Evolutionary conservation across 2,329 filamentous ascomycete species (phyloP).

Genomic region (Dryadomyces quercivorus): DNA sequence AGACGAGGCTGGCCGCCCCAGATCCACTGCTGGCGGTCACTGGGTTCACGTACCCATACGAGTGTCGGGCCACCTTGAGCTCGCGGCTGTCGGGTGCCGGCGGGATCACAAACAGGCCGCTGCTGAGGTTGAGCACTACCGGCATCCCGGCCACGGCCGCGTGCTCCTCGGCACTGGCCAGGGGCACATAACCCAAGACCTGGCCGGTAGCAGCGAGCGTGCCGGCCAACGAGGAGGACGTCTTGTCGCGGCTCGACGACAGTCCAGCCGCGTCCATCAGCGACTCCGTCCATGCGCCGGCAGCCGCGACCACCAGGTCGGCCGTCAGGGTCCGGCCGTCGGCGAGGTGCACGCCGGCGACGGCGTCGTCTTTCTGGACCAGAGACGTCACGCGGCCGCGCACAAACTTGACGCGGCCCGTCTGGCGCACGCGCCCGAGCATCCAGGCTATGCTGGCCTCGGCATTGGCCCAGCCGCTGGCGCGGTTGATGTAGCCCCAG

Average conservation of each 20-base stretch:
- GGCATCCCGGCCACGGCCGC: slow-evolving; percentile 51
- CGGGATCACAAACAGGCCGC: slow-evolving; percentile 64
- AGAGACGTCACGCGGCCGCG: slow-evolving; percentile 35
- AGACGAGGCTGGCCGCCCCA: slow-evolving; percentile 18
- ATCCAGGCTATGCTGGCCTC: slow-evolving; percentile 57
- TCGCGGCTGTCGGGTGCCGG: slow-evolving; percentile 35
- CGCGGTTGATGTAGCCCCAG: slow-evolving; percentile 62
- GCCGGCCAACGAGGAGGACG: slow-evolving; percentile 33
- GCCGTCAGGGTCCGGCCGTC: slow-evolving; percentile 24
- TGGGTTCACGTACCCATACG: slow-evolving; percentile 54
- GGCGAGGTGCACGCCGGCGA: slow-evolving; percentile 41
- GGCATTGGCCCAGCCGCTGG: slow-evolving; percentile 72
- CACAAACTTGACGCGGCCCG: slow-evolving; percentile 43
- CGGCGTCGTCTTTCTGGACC: slow-evolving; percentile 14
- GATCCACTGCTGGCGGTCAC: slow-evolving; percentile 17
- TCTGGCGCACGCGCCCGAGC: slow-evolving; percentile 37
- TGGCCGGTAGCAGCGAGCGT: slow-evolving; percentile 74
- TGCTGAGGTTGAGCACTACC: slow-evolving; percentile 58
- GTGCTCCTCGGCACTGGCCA: slow-evolving; percentile 55
- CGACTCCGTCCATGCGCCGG: slow-evolving; percentile 75
- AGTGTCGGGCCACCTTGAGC: slow-evolving; percentile 61
- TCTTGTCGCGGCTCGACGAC: no score
- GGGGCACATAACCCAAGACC: slow-evolving; percentile 61
- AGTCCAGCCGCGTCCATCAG: background rate
- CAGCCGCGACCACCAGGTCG: slow-evolving; percentile 66